Evolutionary conservation across 495 filamentous ascomycete genomes (phyloP).

Genomic region (Penicillium turbatum): DNA sequence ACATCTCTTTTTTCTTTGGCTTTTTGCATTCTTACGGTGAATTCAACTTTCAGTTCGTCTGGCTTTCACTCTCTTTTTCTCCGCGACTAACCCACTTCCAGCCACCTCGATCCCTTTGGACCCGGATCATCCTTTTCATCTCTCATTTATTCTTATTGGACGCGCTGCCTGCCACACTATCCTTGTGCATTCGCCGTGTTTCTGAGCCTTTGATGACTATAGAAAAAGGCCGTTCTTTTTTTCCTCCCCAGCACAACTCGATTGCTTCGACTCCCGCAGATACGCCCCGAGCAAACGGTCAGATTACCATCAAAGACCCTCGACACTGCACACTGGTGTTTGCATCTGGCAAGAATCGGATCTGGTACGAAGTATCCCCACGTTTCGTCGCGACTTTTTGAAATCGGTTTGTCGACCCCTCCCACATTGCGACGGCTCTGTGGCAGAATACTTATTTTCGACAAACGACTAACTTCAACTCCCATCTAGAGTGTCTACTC

Average conservation of each 20-base stretch:
- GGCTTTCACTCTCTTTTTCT: slow-evolving; percentile 21
- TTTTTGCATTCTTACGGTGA: slow-evolving; percentile 10
- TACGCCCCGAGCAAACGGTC: slow-evolving; percentile 3
- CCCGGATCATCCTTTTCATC: slow-evolving; percentile 17
- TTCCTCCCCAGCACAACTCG: slow-evolving; percentile 1
- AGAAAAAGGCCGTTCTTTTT: slow-evolving; percentile 5
- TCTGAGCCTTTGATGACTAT: slow-evolving; percentile 13
- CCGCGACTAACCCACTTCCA: slow-evolving; percentile 41
- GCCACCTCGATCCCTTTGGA: slow-evolving; percentile 58
- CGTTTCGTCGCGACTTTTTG: background rate
- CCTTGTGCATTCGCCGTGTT: slow-evolving; percentile 17
- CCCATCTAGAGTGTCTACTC: background rate
- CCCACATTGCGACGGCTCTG: slow-evolving; percentile 8
- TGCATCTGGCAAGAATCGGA: background rate
- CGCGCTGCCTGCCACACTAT: slow-evolving; percentile 18
- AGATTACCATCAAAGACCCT: slow-evolving; percentile 6
- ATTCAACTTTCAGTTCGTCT: slow-evolving; percentile 15
- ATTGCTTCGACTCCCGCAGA: slow-evolving; percentile 18
- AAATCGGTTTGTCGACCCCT: slow-evolving; percentile 24
- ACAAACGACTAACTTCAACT: slow-evolving; percentile 5
- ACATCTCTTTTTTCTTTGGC: slow-evolving; percentile 27
- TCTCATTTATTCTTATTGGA: slow-evolving; percentile 17
- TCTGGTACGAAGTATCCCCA: slow-evolving; percentile 1
- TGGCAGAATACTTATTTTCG: background rate
- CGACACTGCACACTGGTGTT: background rate